Evolutionary conservation across 371 early-diverging fungal genomes (phyloP).

Genomic region (Sporodiniella umbellata): DNA sequence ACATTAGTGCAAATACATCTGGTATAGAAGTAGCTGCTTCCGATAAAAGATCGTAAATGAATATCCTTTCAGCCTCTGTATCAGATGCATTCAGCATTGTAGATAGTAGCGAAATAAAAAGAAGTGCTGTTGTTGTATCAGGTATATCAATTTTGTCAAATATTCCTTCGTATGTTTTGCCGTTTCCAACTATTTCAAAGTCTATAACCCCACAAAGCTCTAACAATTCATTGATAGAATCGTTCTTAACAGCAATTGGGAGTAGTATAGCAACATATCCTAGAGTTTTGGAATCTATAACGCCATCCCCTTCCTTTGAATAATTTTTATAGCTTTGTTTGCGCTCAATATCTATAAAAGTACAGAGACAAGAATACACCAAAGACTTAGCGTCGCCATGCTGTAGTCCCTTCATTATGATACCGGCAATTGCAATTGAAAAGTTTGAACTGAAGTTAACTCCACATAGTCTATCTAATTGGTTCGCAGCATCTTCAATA

Average conservation of each 20-base stretch:
- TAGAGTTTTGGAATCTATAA: slow-evolving; percentile 54
- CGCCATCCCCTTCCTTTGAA: slow-evolving; percentile 21
- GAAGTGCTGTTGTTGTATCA: slow-evolving; percentile 59
- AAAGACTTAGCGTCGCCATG: slow-evolving; percentile 63
- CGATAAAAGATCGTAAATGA: slow-evolving; percentile 78
- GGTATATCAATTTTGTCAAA: slow-evolving; percentile 65
- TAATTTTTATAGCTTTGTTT: slow-evolving; percentile 23
- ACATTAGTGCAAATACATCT: slow-evolving; percentile 73
- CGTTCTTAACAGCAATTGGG: slow-evolving; percentile 59
- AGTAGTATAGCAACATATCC: slow-evolving; percentile 74
- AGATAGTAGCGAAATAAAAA: slow-evolving; percentile 69
- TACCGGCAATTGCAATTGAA: slow-evolving; percentile 78
- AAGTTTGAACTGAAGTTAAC: slow-evolving; percentile 82
- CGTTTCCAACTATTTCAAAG: slow-evolving; percentile 39
- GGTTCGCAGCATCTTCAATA: slow-evolving; percentile 59
- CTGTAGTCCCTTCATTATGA: slow-evolving; percentile 77
- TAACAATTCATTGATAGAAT: slow-evolving; percentile 57
- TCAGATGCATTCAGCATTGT: slow-evolving; percentile 79
- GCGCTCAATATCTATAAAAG: slow-evolving; percentile 65
- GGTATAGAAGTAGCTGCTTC: slow-evolving; percentile 73
- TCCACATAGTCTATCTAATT: slow-evolving; percentile 68
- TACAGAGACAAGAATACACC: slow-evolving; percentile 60
- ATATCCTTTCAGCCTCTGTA: slow-evolving; percentile 74
- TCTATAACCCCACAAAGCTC: slow-evolving; percentile 47
- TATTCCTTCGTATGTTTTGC: slow-evolving; percentile 50